Conservation (phyloP, 441 rosid genomes). For the Biscutella laevigata region DNA sequence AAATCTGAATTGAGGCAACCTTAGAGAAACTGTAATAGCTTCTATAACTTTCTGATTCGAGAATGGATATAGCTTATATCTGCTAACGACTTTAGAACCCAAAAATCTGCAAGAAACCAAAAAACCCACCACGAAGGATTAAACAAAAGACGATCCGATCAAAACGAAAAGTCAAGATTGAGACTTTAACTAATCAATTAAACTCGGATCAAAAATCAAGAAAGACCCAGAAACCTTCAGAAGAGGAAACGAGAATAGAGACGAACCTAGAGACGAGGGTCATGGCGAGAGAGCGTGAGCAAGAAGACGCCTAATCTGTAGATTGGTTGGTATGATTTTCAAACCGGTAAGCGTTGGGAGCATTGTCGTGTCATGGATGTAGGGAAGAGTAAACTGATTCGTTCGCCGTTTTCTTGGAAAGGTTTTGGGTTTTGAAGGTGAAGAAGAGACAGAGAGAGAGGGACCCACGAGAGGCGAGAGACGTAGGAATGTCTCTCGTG, state of each 20-base stretch:
- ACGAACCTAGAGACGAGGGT: conserved; percentile 26
- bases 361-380: conserved; percentile 13
- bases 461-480: too few relatives aligned
- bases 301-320: too few relatives aligned
- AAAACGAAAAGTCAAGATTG: neutral
- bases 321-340: neutral
- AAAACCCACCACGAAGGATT: neutral
- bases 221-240: neutral
- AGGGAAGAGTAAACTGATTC: neutral
- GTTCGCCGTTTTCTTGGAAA: conserved; percentile 6
- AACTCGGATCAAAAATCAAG: neutral
- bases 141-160: too few relatives aligned
- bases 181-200: neutral
- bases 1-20: conserved; percentile 30
- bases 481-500: too few relatives aligned
- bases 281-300: conserved; percentile 11
- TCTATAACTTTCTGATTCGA: conserved; percentile 23
- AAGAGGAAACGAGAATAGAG: neutral
- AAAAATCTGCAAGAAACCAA: conserved; percentile 44
- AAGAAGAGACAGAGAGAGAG: neutral
- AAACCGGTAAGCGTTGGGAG: neutral
- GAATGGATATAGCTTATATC: conserved; percentile 33
- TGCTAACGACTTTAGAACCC: conserved; percentile 35
- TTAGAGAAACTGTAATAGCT: conserved; percentile 36
- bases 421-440: conserved; percentile 18